phyloP scores from a whole-genome alignment of 805 yeast species.

The Lachancea thermotolerans region DNA sequence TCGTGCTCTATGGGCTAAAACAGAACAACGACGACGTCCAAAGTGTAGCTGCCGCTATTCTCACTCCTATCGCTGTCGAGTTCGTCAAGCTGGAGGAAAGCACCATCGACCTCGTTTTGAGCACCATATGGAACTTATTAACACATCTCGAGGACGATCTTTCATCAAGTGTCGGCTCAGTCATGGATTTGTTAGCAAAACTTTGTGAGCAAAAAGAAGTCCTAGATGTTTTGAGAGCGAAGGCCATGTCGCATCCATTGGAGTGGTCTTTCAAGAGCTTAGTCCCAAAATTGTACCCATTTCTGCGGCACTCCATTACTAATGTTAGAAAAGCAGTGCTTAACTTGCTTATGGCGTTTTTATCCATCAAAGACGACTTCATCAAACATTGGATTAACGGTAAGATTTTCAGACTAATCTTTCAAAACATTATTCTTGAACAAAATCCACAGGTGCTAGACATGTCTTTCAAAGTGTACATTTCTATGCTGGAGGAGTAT shows the following conservation, averaged over 20 bases:
- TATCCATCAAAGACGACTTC: slow-evolving; percentile 46
- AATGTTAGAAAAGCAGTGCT: slow-evolving; percentile 87
- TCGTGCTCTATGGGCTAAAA: slow-evolving; percentile 82
- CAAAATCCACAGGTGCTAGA: slow-evolving; percentile 69
- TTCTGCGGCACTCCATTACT: slow-evolving; percentile 86
- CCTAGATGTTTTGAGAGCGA: slow-evolving; percentile 58
- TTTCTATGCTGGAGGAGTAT: slow-evolving; percentile 45
- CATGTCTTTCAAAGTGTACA: slow-evolving; percentile 58
- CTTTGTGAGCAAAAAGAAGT: slow-evolving; percentile 79
- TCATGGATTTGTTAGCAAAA: slow-evolving; percentile 87
- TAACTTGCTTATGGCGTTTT: slow-evolving; percentile 70
- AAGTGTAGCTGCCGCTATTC: slow-evolving; percentile 90
- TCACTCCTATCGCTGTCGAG: slow-evolving; percentile 83
- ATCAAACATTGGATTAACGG: slow-evolving; percentile 72
- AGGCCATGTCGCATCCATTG: slow-evolving; percentile 43
- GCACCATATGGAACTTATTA: slow-evolving; percentile 86
- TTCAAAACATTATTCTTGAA: slow-evolving; percentile 83
- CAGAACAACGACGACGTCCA: slow-evolving; percentile 90
- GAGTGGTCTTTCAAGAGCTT: slow-evolving; percentile 59
- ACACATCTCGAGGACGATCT: slow-evolving; percentile 84
- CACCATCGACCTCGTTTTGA: slow-evolving; percentile 41
- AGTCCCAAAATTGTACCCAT: slow-evolving; percentile 90
- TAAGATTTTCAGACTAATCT: slow-evolving; percentile 63
- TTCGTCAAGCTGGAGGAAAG: slow-evolving; percentile 60
- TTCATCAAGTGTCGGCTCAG: slow-evolving; percentile 90